Evolutionary conservation across 192 early-diverging fungal species (phyloP).

Genomic region (Coemansia sp.): DNA sequence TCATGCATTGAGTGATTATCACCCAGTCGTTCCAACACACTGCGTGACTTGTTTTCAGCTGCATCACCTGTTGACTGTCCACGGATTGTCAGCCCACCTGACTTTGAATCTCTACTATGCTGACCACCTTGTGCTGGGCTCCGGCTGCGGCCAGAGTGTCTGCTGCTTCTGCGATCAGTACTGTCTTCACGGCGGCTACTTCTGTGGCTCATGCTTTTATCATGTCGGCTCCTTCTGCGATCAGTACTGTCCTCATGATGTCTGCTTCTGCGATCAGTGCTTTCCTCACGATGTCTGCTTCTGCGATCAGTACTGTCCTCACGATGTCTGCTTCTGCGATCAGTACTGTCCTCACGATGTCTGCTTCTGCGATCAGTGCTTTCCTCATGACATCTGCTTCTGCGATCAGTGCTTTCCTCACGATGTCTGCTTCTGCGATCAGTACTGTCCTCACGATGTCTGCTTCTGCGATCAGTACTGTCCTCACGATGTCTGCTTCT

Average conservation of each 20-base stretch:
- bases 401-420: not conserved
- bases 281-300: not conserved
- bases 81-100: conserved; percentile 22
- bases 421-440: not conserved
- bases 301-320: not conserved
- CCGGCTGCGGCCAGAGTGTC: conserved; percentile 18
- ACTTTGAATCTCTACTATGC: conserved; percentile 4
- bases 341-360: not conserved
- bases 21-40: conserved; percentile 30
- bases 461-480: not conserved
- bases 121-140: conserved; percentile 23
- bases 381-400: conserved; percentile 8
- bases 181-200: conserved; percentile 6
- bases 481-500: not conserved
- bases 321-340: not conserved
- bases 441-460: not conserved
- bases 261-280: not conserved
- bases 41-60: conserved; percentile 15
- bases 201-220: not conserved
- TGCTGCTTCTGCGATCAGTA: conserved; percentile 1
- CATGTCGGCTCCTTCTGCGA: conserved; percentile 7
- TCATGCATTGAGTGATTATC: conserved; percentile 19
- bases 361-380: conserved; percentile 2
- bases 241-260: conserved; percentile 9
- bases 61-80: conserved; percentile 14